Conservation (phyloP, 176 grass and related monocot species). For the Phragmites australis region DNA sequence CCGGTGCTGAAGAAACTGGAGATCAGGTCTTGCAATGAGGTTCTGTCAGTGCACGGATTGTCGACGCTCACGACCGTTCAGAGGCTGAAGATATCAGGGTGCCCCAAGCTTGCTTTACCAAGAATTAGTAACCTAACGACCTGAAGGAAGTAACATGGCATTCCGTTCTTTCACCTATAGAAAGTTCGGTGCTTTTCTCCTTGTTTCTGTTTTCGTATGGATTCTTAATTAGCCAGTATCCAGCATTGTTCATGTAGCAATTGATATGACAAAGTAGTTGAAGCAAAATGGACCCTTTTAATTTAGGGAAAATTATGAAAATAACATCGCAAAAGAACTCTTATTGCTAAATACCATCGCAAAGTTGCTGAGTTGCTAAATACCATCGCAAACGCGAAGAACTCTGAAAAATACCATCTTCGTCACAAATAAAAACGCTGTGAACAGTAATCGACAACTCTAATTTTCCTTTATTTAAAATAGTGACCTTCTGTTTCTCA, state of each 20-base stretch:
- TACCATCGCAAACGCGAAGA: too few species aligned
- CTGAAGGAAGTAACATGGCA: neutral
- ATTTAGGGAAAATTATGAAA: too few species aligned
- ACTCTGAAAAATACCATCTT: too few species aligned
- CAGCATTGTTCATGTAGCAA: neutral
- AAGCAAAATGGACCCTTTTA: too few species aligned
- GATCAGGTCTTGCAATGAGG: conserved; percentile 29
- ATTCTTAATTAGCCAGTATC: too few species aligned
- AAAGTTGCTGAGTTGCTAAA: too few species aligned
- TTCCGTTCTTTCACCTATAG: neutral
- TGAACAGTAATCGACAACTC: too few species aligned
- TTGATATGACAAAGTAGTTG: neutral
- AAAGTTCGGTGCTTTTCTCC: neutral
- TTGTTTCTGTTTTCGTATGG: neutral
- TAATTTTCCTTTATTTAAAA: too few species aligned
- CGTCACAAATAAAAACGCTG: too few species aligned
- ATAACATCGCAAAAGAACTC: too few species aligned
- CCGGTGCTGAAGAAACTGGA: conserved; percentile 31
- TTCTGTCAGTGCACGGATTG: conserved; percentile 24
- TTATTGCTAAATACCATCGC: too few species aligned
- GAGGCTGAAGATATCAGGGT: conserved; percentile 35
- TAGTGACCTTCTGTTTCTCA: too few species aligned
- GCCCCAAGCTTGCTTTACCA: conserved; percentile 37
- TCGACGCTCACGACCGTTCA: neutral
- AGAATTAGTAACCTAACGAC: neutral